A percentile compares a stretch with the other conserved stretches of the same genome.
These are phyloP conservation scores for Chaetoscypha palmicola DNA, from an alignment of 2,329 filamentous ascomycete species.

Conservation along the genomic window DNA sequence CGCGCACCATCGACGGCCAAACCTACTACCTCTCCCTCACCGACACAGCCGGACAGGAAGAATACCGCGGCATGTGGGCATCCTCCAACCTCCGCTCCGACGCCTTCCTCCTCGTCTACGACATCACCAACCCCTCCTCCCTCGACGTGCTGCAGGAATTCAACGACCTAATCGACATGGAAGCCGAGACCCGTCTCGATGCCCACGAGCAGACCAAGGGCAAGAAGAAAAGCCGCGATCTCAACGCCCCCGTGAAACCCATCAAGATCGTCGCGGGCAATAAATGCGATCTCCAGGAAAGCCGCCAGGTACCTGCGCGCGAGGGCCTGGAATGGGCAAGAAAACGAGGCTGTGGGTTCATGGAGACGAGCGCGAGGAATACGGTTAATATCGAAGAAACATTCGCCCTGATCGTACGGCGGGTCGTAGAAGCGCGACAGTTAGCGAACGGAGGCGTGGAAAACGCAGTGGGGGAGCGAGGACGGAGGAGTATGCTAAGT, in stretches of 20 bases:
- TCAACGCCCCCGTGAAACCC: constrained; percentile 37
- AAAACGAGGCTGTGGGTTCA: constrained; percentile 68
- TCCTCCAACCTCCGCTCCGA: constrained; percentile 71
- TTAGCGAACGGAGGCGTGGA: constrained; percentile 10
- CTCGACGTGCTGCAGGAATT: constrained; percentile 71
- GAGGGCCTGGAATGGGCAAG: constrained; percentile 73
- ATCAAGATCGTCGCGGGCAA: constrained; percentile 82
- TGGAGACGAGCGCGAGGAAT: constrained; percentile 79
- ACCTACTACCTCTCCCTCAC: constrained; percentile 73
- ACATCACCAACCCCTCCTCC: constrained; percentile 66
- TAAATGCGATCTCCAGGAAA: constrained; percentile 73
- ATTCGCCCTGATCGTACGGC: constrained; percentile 62
- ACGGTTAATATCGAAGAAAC: constrained; percentile 89
- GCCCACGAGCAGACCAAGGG: constrained; percentile 14
- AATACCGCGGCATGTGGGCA: constrained; percentile 83
- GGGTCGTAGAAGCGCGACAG: constrained; percentile 46
- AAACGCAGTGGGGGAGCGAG: constrained; percentile 2
- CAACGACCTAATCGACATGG: constrained; percentile 77
- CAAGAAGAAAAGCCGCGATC: constrained; percentile 9
- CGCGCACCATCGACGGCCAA: constrained; percentile 68
- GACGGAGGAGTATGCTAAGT: constrained; percentile 5
- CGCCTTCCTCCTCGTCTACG: constrained; percentile 81
- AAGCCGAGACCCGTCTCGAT: constrained; percentile 60
- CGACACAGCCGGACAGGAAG: constrained; percentile 83
- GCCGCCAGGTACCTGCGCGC: constrained; percentile 60